Conservation (phyloP, 139 green algal species). For the Chlamydomonas incerta region DNA sequence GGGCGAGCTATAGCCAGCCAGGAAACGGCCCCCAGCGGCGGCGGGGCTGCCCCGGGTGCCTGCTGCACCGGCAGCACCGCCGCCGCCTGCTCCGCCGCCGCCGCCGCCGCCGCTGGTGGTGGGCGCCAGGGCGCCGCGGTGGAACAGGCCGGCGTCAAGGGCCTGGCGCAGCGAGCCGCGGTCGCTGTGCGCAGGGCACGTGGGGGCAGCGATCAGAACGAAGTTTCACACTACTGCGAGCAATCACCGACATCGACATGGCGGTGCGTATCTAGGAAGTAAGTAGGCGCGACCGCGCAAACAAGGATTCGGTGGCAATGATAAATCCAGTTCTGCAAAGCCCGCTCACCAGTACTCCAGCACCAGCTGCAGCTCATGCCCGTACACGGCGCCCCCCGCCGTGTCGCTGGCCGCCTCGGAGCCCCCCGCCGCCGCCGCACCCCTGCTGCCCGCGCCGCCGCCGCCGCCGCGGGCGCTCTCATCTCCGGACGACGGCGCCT, state of each 20-base stretch:
- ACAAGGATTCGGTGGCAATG: background rate
- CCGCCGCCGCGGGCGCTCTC: background rate
- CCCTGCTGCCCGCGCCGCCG: background rate
- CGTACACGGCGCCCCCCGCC: background rate
- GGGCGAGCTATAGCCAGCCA: no score
- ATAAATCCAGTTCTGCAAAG: background rate
- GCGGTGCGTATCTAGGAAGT: background rate
- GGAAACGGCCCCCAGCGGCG: no score
- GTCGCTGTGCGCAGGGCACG: background rate
- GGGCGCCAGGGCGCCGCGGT: background rate
- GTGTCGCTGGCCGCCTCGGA: no score
- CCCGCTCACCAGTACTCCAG: constrained; percentile 21
- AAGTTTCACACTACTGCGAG: no score
- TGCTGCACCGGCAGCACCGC: background rate
- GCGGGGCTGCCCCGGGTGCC: background rate
- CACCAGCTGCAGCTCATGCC: constrained; percentile 26
- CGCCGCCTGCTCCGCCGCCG: background rate
- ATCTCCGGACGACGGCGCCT: no score
- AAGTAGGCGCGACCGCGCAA: background rate
- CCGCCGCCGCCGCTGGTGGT: background rate
- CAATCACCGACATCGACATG: no score
- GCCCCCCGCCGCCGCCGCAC: background rate
- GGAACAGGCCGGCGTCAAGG: constrained; percentile 6
- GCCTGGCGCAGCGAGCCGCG: constrained; percentile 22
- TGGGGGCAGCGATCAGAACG: no score